A percentile compares a stretch with the other conserved stretches of the same genome.
These are phyloP conservation scores for Aspergillus indologenus DNA, from an alignment of 495 filamentous ascomycete species.

Conservation along the genomic window DNA sequence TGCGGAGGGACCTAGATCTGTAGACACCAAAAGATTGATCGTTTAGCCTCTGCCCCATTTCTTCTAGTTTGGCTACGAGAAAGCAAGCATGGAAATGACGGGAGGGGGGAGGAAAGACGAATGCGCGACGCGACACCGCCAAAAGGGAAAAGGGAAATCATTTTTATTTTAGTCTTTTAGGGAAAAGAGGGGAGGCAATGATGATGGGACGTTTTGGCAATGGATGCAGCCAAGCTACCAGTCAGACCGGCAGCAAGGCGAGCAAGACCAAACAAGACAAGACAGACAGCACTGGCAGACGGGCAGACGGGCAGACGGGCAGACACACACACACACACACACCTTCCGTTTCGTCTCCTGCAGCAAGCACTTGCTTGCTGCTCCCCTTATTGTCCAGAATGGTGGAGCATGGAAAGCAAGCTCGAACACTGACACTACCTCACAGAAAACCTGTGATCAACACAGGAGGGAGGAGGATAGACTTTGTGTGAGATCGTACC, in stretches of 20 bases:
- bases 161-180: background rate
- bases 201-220: conserved; percentile 3
- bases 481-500: background rate
- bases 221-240: conserved; percentile 14
- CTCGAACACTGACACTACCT: conserved; percentile 25
- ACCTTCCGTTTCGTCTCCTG: conserved; percentile 53
- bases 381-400: conserved; percentile 52
- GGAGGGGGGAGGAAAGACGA: too few species aligned
- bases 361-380: conserved; percentile 57
- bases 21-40: conserved; percentile 15
- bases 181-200: background rate
- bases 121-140: conserved; percentile 4
- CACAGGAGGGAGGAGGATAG: conserved; percentile 12
- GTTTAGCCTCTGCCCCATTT: conserved; percentile 14
- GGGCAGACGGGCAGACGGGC: conserved; percentile 13
- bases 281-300: conserved; percentile 2
- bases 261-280: too few species aligned
- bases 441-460: conserved; percentile 30
- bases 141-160: background rate
- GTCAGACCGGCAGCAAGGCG: background rate
- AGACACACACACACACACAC: conserved; percentile 21
- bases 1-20: conserved; percentile 43
- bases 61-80: conserved; percentile 3
- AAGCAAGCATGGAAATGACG: conserved; percentile 8
- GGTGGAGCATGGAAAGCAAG: conserved; percentile 50